phyloP scores from a whole-genome alignment of 2,329 filamentous ascomycete genomes.

The Plenodomus lindquistii region DNA sequence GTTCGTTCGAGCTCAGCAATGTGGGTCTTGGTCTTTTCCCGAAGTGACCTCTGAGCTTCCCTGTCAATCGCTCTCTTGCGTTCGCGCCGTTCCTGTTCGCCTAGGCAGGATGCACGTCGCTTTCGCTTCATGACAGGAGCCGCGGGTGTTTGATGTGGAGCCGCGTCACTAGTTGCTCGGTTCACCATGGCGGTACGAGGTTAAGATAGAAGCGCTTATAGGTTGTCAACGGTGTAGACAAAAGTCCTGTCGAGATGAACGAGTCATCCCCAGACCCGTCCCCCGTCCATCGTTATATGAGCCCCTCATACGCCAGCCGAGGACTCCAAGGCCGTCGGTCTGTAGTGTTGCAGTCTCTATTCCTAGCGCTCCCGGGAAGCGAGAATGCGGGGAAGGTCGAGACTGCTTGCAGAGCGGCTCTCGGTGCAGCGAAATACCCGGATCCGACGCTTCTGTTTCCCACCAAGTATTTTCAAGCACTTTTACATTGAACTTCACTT shows the following conservation, averaged over 20 bases:
- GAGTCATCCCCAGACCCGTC: conserved; percentile 7
- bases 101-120: conserved; percentile 37
- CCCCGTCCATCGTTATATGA: background rate
- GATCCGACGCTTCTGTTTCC: too few species aligned
- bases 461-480: too few species aligned
- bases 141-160: conserved; percentile 19
- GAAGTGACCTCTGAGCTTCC: conserved; percentile 40
- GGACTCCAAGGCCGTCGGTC: conserved; percentile 1
- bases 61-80: conserved; percentile 43
- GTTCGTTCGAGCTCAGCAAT: conserved; percentile 44
- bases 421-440: too few species aligned
- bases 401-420: background rate
- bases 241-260: background rate
- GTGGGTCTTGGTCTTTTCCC: conserved; percentile 44
- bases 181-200: conserved; percentile 28
- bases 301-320: conserved; percentile 9
- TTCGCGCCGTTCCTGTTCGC: conserved; percentile 41
- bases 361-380: conserved; percentile 10
- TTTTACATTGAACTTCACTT: too few species aligned
- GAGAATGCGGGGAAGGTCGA: conserved; percentile 30
- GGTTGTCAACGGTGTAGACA: background rate
- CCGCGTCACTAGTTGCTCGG: conserved; percentile 28
- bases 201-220: conserved; percentile 6
- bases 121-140: conserved; percentile 39
- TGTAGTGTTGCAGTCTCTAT: background rate